Evolutionary conservation across 192 early-diverging fungal genomes (phyloP).

Genomic region (Backusella sp.): DNA sequence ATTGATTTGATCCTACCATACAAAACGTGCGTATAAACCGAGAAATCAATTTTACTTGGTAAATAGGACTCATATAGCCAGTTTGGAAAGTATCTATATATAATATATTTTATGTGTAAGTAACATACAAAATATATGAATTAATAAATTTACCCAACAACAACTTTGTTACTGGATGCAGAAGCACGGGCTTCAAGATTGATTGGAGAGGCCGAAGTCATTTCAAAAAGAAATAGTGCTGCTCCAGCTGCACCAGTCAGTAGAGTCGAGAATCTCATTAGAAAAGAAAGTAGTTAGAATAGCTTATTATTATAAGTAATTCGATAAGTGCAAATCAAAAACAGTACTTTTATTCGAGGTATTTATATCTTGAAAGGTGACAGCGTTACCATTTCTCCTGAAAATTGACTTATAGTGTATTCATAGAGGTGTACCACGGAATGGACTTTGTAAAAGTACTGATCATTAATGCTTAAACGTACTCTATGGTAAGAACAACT

Average conservation of each 20-base stretch:
- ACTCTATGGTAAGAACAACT: background rate
- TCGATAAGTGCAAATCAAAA: background rate
- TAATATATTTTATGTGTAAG: background rate
- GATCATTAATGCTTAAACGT: background rate
- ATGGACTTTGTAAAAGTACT: background rate
- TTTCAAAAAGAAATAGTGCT: slow-evolving; percentile 11
- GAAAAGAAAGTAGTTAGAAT: background rate
- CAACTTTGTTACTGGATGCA: slow-evolving; percentile 11
- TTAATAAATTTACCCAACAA: slow-evolving; percentile 18
- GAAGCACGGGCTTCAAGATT: background rate
- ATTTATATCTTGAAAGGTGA: background rate
- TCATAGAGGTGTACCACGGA: background rate
- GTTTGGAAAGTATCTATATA: slow-evolving; percentile 21
- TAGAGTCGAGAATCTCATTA: slow-evolving; percentile 14
- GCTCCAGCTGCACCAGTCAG: slow-evolving; percentile 14
- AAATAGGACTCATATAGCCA: slow-evolving; percentile 16
- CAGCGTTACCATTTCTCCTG: background rate
- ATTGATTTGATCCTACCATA: slow-evolving; percentile 31
- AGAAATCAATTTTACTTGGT: slow-evolving; percentile 35
- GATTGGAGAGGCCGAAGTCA: slow-evolving; percentile 1
- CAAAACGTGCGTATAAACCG: slow-evolving; percentile 67
- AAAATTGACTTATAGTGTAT: background rate
- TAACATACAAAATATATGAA: background rate
- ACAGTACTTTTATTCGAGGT: background rate
- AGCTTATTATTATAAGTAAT: background rate